Percentiles rank a stretch among this genome's conserved stretches.
phyloP scores from a whole-genome alignment of 2,329 filamentous ascomycete species.

The Fusarium nurragi region DNA sequence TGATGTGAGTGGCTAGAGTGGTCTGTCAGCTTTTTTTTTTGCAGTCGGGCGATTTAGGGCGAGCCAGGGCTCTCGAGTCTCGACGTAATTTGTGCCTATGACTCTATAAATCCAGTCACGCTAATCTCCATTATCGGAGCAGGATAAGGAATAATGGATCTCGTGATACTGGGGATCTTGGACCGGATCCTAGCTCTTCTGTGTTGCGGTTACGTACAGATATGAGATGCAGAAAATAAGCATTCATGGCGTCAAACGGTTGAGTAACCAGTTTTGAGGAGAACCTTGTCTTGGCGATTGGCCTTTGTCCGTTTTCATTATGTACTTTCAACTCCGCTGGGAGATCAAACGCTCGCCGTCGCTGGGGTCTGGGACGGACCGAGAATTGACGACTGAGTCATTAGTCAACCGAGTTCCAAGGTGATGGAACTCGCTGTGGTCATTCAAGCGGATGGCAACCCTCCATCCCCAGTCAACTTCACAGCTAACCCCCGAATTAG shows the following conservation, averaged over 20 bases:
- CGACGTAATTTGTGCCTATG: background rate
- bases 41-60: conserved; percentile 5
- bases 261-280: conserved; percentile 15
- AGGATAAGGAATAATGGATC: conserved; percentile 1
- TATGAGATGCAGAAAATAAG: conserved; percentile 25
- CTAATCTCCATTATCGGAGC: conserved; percentile 18
- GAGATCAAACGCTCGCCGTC: background rate
- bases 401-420: background rate
- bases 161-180: background rate
- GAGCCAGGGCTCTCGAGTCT: no score
- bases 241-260: conserved; percentile 21
- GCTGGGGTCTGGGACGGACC: conserved; percentile 4
- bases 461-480: background rate
- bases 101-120: conserved; percentile 11
- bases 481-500: background rate
- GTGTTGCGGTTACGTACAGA: conserved; percentile 22
- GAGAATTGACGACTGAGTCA: conserved; percentile 10
- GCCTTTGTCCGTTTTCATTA: conserved; percentile 19
- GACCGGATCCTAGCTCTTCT: background rate
- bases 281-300: conserved; percentile 25
- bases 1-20: background rate
- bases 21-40: conserved; percentile 6
- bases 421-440: background rate
- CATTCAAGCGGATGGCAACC: conserved; percentile 8
- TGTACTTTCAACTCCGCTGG: conserved; percentile 25